Base-by-base conservation (phyloP, 441 rosid genomes). In the Syzygium malaccense region DNA sequence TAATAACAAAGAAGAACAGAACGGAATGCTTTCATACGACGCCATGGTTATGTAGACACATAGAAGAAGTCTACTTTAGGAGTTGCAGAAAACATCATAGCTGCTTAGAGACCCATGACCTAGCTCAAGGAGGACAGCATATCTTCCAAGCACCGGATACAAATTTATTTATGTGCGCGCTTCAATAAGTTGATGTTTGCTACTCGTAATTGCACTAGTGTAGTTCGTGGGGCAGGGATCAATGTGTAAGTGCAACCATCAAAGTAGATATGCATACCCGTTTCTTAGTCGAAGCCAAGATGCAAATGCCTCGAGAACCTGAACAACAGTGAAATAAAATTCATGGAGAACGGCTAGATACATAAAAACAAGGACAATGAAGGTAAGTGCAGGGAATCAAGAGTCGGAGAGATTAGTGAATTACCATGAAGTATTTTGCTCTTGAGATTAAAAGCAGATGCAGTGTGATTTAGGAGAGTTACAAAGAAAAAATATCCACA, bases 241-340 rank as follows among this genome's bases (percentile, higher is more conserved):
- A 75, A 75, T 75, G 83, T 41, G 45, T 56, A 26, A 17, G 60
- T 28, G 19, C 53, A 87, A 89, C 78, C 41, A 87, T 80, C 87
- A 88, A 7, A 62, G 85, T 14, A 85, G 66, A 56, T 54, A 87
- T 86, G 64, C 93, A 88, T 95, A 98, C 99, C 96, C 95, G 88
- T 95, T 99, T 92, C 94, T 95, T 79, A 98, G 94, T 88, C 98
- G 99, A 90, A 97, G 97, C 99, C 99, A 98, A 88, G 99, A 96
- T 83, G 97, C 98, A 96, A 97, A 97, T 80, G 99, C 99, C 94
- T 98, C 99, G n/a, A 97, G 99, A 94, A 97, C 99, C 99, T 98
- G 95, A 89, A 85, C 90, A 90, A 89, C 83, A 88, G 90, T 49
- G 26, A 91, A 83, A 89, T 33, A 33, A 91, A 91, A 88, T 89